Evolutionary conservation across 164 flowering plant species (phyloP), one percentile per base, ranked within the genome.

Genomic region (Chimonanthus salicifolius): DNA sequence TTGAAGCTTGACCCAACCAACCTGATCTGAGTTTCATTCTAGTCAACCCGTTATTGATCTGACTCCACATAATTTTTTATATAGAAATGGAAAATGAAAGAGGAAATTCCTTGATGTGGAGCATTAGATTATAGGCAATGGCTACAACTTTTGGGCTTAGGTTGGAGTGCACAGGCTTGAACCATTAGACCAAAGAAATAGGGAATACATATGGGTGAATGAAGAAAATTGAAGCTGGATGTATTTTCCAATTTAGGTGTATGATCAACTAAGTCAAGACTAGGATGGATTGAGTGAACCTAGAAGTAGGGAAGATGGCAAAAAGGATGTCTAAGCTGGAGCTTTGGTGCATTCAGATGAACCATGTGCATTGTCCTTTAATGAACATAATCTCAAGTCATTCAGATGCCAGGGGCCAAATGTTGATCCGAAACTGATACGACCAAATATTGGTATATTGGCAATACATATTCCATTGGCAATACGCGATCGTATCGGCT

Each of bases 341-440:
- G 20, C 11, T 73, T 10, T 64, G 69, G 69, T 73, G 75, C 20
- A 63, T 70, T 13, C 74, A 70, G n/a, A 11, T 49, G 64, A 51
- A 75, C 18, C 74, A 73, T 7, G 46, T 46, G 7, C 9, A 43
- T 64, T 69, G 77, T 3, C 77, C 77, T 45, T 62, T n/a, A n/a
- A 70, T 75, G 68, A 70, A 49, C 33, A 20, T 20, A 0, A 0
- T 20, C 21, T 33, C 33, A 33, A 33, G 73, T 70, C 5, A 46
- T 70, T 43, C 60, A 75, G 43, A 75, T 75, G 77, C 62, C 69
- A 63, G 74, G 64, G 54, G 77, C 33, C 69, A 58, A 49, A 18
- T 49, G 10, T 62, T 6, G 64, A 70, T 8, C 45, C 3, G 44
- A 50, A 70, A 69, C 68, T 48, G 64, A 50, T 63, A 60, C 77